Conservation (phyloP, 2,329 filamentous ascomycete genomes). For the Chrysosporium keratinophilum region DNA sequence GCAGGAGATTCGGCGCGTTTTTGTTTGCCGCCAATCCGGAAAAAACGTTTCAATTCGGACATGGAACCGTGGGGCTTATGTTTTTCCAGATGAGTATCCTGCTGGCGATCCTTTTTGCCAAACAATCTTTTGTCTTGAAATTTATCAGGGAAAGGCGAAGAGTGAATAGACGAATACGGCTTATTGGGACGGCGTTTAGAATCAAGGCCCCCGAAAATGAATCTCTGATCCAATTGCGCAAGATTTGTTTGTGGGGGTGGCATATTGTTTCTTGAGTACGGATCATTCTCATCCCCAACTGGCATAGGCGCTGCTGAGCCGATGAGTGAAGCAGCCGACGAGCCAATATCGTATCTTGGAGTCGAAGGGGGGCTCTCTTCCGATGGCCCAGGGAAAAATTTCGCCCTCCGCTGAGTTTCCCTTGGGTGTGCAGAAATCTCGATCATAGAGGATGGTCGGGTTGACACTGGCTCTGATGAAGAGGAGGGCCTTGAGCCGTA, state of each 20-base stretch:
- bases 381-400: conserved; percentile 47
- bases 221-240: conserved; percentile 64
- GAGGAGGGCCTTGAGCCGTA: conserved; percentile 30
- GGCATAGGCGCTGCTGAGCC: conserved; percentile 70
- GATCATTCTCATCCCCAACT: conserved; percentile 68
- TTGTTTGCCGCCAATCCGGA: conserved; percentile 61
- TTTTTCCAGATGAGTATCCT: conserved; percentile 40
- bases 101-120: conserved; percentile 41
- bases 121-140: conserved; percentile 46
- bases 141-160: conserved; percentile 27
- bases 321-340: conserved; percentile 44
- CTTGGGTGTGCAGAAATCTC: conserved; percentile 28
- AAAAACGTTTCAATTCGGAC: conserved; percentile 93
- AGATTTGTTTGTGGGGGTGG: conserved; percentile 57
- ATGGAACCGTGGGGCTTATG: conserved; percentile 65
- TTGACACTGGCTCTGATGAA: conserved; percentile 32
- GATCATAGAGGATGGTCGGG: conserved; percentile 36
- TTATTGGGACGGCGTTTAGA: conserved; percentile 51
- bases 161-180: conserved; percentile 20
- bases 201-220: conserved; percentile 72
- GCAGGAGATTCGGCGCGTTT: conserved; percentile 54
- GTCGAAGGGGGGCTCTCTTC: conserved; percentile 55
- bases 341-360: conserved; percentile 38
- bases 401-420: conserved; percentile 40
- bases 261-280: conserved; percentile 73